Conservation (phyloP, 2,329 filamentous ascomycete species). For the Fusarium sublunatum region DNA sequence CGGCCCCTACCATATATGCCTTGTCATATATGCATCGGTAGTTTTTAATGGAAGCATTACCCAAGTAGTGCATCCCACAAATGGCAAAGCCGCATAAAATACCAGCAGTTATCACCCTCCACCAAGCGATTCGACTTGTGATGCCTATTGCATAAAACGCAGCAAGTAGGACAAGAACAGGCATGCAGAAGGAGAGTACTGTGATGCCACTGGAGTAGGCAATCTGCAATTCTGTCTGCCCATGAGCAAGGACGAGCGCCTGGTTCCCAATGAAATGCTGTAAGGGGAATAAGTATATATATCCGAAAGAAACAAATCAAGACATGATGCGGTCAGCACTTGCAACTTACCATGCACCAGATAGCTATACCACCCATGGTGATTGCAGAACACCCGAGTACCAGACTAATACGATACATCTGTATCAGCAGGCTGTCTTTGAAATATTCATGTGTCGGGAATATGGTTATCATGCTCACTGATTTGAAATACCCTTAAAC, state of each 20-base stretch:
- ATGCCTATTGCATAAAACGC: conserved; percentile 79
- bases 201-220: conserved; percentile 15
- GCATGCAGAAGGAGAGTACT: conserved; percentile 13
- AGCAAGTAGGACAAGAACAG: conserved; percentile 74
- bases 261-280: conserved; percentile 26
- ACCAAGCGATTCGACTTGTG: conserved; percentile 65
- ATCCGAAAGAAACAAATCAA: conserved; percentile 4
- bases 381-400: conserved; percentile 12
- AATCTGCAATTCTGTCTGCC: conserved; percentile 15
- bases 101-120: conserved; percentile 72
- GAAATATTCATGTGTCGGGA: background rate
- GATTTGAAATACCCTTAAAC: conserved; percentile 24
- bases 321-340: conserved; percentile 44
- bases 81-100: conserved; percentile 78
- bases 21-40: conserved; percentile 73
- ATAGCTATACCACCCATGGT: conserved; percentile 29
- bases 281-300: background rate
- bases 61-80: conserved; percentile 88
- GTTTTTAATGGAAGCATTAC: conserved; percentile 84
- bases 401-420: conserved; percentile 3
- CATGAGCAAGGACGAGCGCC: conserved; percentile 3
- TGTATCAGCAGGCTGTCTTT: conserved; percentile 5
- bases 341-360: conserved; percentile 21
- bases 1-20: conserved; percentile 73
- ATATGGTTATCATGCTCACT: background rate